Base-by-base conservation (phyloP, 768 basidiomycete genomes). In the Paxillus ammoniavirescens region DNA sequence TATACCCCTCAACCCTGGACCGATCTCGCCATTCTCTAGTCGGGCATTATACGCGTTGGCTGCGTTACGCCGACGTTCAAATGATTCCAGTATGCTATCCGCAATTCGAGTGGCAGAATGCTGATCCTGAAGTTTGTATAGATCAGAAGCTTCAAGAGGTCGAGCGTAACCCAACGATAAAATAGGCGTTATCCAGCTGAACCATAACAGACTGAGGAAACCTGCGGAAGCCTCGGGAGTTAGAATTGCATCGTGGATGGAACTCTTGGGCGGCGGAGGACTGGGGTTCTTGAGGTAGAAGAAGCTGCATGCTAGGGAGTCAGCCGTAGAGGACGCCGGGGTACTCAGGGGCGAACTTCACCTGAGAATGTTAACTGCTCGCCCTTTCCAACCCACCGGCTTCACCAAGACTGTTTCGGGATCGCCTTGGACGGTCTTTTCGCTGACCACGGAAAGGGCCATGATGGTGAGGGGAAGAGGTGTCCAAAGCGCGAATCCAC, bases 121-220 rank as follows among this genome's bases (percentile, higher is more conserved):
- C 18, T 80, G 67, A 36, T 84, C 80, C 53, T 83, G 83, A 23
- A 94, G 81, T 68, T 83, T 88, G 77, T 86, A 94, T 4, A 95
- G 75, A 69, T 95, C 93, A 0, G 86, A 71, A 0, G 85, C 83
- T 62, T 93, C 87, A 2, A 96, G 77, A 1, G 93, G 89, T 8
- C 93, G 81, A 8, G 82, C 78, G 63, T 92, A 93, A 8, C 93
- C 93, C 10, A 93, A 73, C 9, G 73, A 67, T 57, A 95, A 77
- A 21, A 94, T 69, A 3, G 82, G 80, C 3, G 83, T 84, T 17
- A 94, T 77, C 92, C 93, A 94, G 42, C 70, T 68, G 58, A 93
- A 95, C 31, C 82, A 85, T 3, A 92, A 57, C 5, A 80, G 63
- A 58, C 74, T 79, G 56, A 83, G 77, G 66, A 82, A 78, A 37